Evolutionary conservation across 768 basidiomycete species (phyloP).

Genomic region (Mrakia blollopis): DNA sequence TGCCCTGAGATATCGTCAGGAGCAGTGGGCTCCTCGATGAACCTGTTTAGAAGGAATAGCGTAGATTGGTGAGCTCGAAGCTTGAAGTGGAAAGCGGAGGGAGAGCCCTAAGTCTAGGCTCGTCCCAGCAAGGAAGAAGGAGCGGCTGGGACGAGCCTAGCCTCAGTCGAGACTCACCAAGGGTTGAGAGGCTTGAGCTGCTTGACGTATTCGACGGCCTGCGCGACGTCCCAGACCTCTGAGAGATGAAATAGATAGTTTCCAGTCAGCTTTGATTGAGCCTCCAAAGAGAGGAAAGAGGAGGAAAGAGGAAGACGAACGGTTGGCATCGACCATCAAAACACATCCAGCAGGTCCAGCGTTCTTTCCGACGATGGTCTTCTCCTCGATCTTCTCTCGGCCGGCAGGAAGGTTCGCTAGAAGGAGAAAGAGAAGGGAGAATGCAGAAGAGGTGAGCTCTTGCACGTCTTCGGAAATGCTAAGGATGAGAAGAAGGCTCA

Average conservation of each 20-base stretch:
- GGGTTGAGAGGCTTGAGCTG: conserved; percentile 74
- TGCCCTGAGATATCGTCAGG: conserved; percentile 80
- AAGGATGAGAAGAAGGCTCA: conserved; percentile 39
- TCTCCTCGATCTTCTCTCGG: conserved; percentile 25
- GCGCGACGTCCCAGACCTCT: conserved; percentile 78
- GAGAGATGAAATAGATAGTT: background rate
- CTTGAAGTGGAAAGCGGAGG: background rate
- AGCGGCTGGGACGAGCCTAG: background rate
- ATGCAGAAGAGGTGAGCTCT: background rate
- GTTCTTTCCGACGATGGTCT: conserved; percentile 31
- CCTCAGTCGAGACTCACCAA: conserved; percentile 52
- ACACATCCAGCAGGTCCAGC: conserved; percentile 78
- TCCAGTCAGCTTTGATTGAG: background rate
- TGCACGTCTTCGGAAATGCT: too few species aligned
- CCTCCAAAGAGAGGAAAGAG: background rate
- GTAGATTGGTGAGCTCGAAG: background rate
- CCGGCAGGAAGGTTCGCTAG: conserved; percentile 17
- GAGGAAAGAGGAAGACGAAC: conserved; percentile 43
- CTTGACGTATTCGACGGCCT: conserved; percentile 87
- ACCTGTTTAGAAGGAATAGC: conserved; percentile 50
- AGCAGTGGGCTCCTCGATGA: conserved; percentile 90
- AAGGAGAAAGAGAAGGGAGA: background rate
- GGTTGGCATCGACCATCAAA: conserved; percentile 96
- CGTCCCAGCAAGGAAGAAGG: too few species aligned
- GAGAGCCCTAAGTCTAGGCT: too few species aligned